A percentile compares a stretch with the other conserved stretches of the same genome.
phyloP scores from a whole-genome alignment of 108 stramenopile genomes.

The Skeletonema costatum region DNA sequence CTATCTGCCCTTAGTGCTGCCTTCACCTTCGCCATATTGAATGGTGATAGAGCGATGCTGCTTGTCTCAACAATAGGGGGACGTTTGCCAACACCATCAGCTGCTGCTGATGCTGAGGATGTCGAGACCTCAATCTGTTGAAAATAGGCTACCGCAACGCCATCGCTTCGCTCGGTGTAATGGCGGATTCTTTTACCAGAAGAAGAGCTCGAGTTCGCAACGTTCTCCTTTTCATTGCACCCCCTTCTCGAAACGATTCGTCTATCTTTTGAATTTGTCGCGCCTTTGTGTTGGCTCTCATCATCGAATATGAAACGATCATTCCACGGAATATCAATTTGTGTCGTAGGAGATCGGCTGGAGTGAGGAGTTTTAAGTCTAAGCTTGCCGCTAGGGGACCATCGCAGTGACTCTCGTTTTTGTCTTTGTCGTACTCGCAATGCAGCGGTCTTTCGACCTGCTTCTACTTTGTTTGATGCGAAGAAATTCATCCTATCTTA shows the following conservation, averaged over 20 bases:
- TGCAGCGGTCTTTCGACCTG: conserved; percentile 15
- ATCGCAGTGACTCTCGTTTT: conserved; percentile 5
- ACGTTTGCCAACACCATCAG: not conserved
- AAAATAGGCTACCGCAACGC: conserved; percentile 7
- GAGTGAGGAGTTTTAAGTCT: not conserved
- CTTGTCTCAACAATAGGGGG: not conserved
- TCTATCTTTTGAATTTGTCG: not conserved
- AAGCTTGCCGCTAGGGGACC: conserved; percentile 20
- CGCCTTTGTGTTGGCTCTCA: not conserved
- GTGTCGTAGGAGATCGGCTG: not conserved
- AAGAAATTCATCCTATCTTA: not conserved
- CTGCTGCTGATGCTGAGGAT: not conserved
- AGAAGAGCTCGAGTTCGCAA: not conserved
- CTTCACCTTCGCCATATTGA: conserved; percentile 20
- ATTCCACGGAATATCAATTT: conserved; percentile 19
- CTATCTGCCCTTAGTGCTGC: conserved; percentile 14
- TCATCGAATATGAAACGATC: conserved; percentile 33
- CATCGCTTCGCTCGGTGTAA: conserved; percentile 26
- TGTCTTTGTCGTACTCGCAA: conserved; percentile 23
- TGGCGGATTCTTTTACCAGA: not conserved
- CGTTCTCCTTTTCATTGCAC: not conserved
- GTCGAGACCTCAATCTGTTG: conserved; percentile 15
- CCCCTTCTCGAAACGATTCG: not conserved
- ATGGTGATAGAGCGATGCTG: conserved; percentile 28
- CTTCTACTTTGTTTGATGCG: not conserved